Conservation (phyloP, 164 flowering plant species). For the Chimonanthus salicifolius region DNA sequence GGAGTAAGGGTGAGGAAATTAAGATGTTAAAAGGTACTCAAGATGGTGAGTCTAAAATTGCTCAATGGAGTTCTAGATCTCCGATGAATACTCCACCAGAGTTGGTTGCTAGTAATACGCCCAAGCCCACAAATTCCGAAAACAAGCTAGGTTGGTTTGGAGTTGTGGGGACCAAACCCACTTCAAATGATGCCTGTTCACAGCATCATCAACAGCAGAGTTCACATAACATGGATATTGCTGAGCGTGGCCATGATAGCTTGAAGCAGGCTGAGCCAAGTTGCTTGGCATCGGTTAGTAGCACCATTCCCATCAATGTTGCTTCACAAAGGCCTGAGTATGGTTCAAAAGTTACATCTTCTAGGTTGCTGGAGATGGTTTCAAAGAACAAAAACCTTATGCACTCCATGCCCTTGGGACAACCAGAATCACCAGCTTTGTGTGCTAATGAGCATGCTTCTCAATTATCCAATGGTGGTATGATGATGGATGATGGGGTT, state of each 20-base stretch:
- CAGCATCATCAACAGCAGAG: conserved; percentile 25
- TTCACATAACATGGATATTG: conserved; percentile 6
- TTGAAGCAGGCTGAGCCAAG: conserved; percentile 41
- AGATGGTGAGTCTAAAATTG: no score
- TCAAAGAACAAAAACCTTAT: conserved; percentile 26
- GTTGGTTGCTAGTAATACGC: conserved; percentile 7
- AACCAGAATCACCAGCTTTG: conserved; percentile 14
- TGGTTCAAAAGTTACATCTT: conserved; percentile 25
- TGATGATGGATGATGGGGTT: conserved; percentile 22
- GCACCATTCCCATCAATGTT: conserved; percentile 15
- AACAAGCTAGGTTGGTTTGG: conserved; percentile 24
- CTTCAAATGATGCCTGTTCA: background rate
- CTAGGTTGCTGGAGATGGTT: conserved; percentile 32
- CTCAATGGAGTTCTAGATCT: no score
- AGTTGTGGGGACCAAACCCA: conserved; percentile 18
- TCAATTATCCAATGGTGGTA: conserved; percentile 1
- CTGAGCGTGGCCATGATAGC: conserved; percentile 25
- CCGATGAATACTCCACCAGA: background rate
- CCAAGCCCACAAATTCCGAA: conserved; percentile 26
- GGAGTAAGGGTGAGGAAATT: no score
- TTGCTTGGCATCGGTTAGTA: conserved; percentile 26
- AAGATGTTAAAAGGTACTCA: no score
- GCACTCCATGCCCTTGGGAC: conserved; percentile 35
- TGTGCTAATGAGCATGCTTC: background rate
- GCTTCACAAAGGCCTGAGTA: conserved; percentile 27